Conservation (phyloP, 371 early-diverging fungal species). For the Mortierella sp. region DNA sequence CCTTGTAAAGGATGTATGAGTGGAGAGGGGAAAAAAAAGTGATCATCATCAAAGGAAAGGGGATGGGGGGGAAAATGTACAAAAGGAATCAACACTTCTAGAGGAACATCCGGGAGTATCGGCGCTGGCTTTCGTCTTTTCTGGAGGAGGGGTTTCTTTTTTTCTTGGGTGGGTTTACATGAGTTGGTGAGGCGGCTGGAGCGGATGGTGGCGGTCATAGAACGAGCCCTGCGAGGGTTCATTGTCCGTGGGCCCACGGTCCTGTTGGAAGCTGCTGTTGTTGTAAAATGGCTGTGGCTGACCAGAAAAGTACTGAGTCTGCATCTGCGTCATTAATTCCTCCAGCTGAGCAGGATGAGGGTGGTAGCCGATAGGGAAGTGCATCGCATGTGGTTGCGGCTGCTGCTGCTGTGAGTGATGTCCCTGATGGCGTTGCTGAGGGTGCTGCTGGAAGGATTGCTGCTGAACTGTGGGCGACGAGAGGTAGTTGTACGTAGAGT, state of each 20-base stretch:
- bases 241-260: slow-evolving; percentile 5
- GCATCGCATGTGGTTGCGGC: slow-evolving; percentile 16
- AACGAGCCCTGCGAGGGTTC: slow-evolving; percentile 15
- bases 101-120: not conserved
- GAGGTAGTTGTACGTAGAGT: not conserved
- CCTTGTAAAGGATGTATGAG: slow-evolving; percentile 9
- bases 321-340: slow-evolving; percentile 34
- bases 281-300: slow-evolving; percentile 20
- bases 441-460: slow-evolving; percentile 13
- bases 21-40: not conserved
- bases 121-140: not conserved
- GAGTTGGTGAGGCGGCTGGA: slow-evolving; percentile 32
- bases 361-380: not conserved
- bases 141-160: not conserved
- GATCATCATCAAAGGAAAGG: not conserved
- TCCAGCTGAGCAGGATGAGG: slow-evolving; percentile 19
- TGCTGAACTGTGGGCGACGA: slow-evolving; percentile 1
- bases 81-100: slow-evolving; percentile 15
- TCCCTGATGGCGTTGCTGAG: slow-evolving; percentile 15
- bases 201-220: slow-evolving; percentile 28
- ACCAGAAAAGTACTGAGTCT: slow-evolving; percentile 21
- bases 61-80: not conserved
- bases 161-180: slow-evolving; percentile 8
- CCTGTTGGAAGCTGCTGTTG: slow-evolving; percentile 11
- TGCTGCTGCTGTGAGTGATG: slow-evolving; percentile 22